These are phyloP conservation scores for Rhizopogon salebrosus DNA, from an alignment of 768 basidiomycete species.

Conservation along the genomic window DNA sequence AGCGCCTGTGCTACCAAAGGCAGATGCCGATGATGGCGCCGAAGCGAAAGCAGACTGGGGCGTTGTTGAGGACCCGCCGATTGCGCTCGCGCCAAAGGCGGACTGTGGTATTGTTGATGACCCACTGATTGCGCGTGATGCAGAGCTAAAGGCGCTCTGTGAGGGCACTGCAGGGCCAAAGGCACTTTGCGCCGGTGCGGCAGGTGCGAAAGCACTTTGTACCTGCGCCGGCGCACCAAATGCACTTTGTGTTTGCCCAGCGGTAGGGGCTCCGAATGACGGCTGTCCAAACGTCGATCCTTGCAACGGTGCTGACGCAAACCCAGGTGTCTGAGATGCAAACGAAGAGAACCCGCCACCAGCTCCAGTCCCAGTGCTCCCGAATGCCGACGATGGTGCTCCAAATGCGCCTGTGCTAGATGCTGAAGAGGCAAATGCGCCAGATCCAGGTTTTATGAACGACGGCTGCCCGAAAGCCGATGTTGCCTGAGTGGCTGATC, in stretches of 20 bases:
- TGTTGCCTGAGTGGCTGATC: conserved; percentile 19
- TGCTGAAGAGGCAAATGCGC: conserved; percentile 44
- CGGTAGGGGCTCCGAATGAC: conserved; percentile 12
- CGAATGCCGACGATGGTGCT: conserved; percentile 4
- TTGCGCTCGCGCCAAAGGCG: neutral
- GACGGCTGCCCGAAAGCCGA: conserved; percentile 31
- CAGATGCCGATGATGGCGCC: conserved; percentile 9
- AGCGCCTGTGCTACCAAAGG: conserved; percentile 15
- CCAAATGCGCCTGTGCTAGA: conserved; percentile 31
- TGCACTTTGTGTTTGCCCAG: conserved; percentile 12
- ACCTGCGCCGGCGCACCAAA: conserved; percentile 11
- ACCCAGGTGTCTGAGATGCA: conserved; percentile 40
- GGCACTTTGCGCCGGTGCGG: conserved; percentile 13
- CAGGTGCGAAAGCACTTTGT: conserved; percentile 13
- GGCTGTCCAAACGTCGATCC: conserved; percentile 12
- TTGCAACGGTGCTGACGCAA: conserved; percentile 19
- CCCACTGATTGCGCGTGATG: neutral
- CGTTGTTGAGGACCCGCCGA: neutral
- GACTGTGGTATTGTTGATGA: conserved; percentile 4
- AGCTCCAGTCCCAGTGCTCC: neutral
- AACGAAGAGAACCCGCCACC: conserved; percentile 50
- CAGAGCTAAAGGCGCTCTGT: conserved; percentile 14
- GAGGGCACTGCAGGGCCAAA: conserved; percentile 11
- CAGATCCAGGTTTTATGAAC: conserved; percentile 45
- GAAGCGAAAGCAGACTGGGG: conserved; percentile 23